Evolutionary conservation across 371 early-diverging fungal species (phyloP), one percentile per base, ranked within the genome.

Genomic region (Umbelopsis sp.): DNA sequence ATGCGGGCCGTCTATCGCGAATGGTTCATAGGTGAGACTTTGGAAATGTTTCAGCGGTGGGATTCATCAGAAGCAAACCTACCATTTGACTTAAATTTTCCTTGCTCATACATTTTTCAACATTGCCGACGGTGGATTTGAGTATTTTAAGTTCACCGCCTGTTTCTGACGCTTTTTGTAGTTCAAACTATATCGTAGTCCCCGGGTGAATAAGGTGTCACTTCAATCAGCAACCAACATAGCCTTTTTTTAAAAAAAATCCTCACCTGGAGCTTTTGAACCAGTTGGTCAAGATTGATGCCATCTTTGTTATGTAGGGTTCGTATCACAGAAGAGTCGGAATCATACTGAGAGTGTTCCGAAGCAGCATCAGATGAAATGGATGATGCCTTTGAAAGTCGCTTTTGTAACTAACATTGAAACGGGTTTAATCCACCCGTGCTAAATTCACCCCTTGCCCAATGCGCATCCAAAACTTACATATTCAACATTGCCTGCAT

Each of bases 1-100:
- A 65, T 76, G 8, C 48, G 69, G 10, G 73, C 67, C 65, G 71
- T 68, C 76, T 76, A 44, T 25, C 11, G 24, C 9, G 48, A 18
- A 65, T 24, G 46, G 44, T 38, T 41, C 41, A 41, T 41, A 41
- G 29, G 50, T 50, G 22, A 51, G 24, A 51, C 20, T 51, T 51
- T 2, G 10, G 7, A 41, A 25, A 6, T 25, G 10, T 4, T 51
- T 51, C 29, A 9, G 7, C 25, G 20, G 24, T 29, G 29, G 24
- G 24, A 24, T 25, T 1, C 25, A 10, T 0, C 22, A 22, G 22
- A 22, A 22, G 22, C 57, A 11, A n/a, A 4, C 20, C 2, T 57
- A 57, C 57, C 57, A 57, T 57, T 57, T 57, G 57, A 18, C 57
- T 57, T n/a, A 57, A 35, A 57, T 57, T 57, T 35, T 57, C 57